These are phyloP conservation scores for Chlamydomonas urium DNA, from an alignment of 139 green algal genomes.

Conservation along the genomic window DNA sequence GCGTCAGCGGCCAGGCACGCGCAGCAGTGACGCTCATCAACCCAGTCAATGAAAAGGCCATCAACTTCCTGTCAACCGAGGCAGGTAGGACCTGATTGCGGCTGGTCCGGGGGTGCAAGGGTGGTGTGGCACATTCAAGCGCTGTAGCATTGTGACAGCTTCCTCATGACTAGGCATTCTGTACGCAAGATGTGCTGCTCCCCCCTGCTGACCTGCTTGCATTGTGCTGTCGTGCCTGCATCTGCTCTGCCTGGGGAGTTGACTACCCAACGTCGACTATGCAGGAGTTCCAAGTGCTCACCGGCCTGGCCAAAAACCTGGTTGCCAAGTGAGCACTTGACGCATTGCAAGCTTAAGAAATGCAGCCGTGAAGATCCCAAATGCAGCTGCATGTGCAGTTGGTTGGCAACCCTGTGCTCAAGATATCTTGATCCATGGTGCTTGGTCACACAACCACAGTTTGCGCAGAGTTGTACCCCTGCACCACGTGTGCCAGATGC, in stretches of 20 bases:
- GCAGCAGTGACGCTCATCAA: constrained; percentile 17
- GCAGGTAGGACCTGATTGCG: too few species aligned
- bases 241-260: neutral
- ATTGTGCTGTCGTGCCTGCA: neutral
- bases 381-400: neutral
- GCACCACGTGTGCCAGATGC: neutral
- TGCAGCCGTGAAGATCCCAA: neutral
- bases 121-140: too few species aligned
- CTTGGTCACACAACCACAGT: neutral
- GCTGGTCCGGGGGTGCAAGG: too few species aligned
- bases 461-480: neutral
- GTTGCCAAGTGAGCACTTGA: neutral
- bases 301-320: neutral
- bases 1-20: too few species aligned
- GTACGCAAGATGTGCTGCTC: too few species aligned
- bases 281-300: neutral
- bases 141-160: too few species aligned
- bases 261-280: neutral
- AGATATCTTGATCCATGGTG: neutral
- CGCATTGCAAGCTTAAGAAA: neutral
- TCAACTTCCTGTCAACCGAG: constrained; percentile 25
- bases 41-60: constrained; percentile 29
- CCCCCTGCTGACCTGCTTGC: too few species aligned
- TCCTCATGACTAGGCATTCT: too few species aligned
- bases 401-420: neutral